Evolutionary conservation across 2,329 filamentous ascomycete genomes (phyloP).

Genomic region (Colletotrichum gigasporum): DNA sequence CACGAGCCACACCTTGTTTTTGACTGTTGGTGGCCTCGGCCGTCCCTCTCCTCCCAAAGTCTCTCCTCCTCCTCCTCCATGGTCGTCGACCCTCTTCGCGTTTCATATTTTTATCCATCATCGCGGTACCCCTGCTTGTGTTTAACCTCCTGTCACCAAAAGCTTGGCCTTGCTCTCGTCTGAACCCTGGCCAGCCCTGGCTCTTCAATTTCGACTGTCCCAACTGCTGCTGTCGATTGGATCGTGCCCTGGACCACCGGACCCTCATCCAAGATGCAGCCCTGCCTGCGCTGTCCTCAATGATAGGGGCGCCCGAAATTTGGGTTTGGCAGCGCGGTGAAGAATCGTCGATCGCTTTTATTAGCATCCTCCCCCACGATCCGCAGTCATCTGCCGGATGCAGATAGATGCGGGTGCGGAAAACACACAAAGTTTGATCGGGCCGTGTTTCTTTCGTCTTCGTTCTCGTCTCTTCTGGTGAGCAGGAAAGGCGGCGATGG

Average conservation of each 20-base stretch:
- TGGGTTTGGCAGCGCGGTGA: not conserved
- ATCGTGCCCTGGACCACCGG: not conserved
- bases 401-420: too few species aligned
- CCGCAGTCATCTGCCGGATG: not conserved
- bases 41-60: not conserved
- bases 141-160: constrained; percentile 31
- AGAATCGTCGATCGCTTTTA: not conserved
- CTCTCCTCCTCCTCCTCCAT: not conserved
- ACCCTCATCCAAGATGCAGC: not conserved
- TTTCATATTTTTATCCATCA: constrained; percentile 15
- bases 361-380: not conserved
- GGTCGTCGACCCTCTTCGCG: not conserved
- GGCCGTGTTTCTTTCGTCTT: too few species aligned
- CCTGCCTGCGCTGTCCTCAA: not conserved
- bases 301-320: not conserved
- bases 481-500: not conserved
- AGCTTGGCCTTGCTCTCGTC: constrained; percentile 25
- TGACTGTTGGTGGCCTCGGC: too few species aligned
- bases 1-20: not conserved
- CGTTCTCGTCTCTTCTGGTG: not conserved
- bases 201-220: not conserved
- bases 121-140: not conserved
- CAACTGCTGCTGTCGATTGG: not conserved
- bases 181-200: constrained; percentile 4
- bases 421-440: not conserved